Conservation (phyloP, 2,329 filamentous ascomycete species). For the Karstenula rhodostoma region DNA sequence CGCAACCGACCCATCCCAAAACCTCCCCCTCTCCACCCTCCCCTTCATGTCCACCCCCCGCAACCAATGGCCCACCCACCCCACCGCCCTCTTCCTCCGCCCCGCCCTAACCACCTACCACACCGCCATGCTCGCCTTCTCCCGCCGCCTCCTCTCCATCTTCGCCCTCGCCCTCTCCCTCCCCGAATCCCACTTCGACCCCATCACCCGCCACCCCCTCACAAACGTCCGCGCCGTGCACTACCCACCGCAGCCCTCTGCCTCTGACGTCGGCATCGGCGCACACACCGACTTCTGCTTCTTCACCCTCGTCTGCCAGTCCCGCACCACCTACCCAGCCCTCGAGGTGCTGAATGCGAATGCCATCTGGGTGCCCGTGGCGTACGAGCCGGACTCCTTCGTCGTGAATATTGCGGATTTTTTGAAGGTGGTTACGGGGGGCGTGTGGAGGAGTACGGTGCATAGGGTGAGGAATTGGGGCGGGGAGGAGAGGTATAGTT, state of each 20-base stretch:
- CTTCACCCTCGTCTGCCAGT: constrained; percentile 52
- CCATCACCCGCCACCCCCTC: constrained; percentile 51
- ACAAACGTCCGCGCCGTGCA: constrained; percentile 53
- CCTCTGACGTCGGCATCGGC: constrained; percentile 49
- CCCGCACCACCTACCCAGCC: constrained; percentile 31
- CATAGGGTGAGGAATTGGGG: constrained; percentile 52
- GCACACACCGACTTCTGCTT: constrained; percentile 55
- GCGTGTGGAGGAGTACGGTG: constrained; percentile 51
- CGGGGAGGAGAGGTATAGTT: constrained; percentile 50
- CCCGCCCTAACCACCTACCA: constrained; percentile 43
- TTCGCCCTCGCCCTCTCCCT: constrained; percentile 52
- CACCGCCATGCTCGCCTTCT: constrained; percentile 40
- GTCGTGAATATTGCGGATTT: constrained; percentile 55
- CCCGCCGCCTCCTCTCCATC: constrained; percentile 43
- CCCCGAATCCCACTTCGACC: constrained; percentile 50
- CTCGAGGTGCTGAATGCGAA: constrained; percentile 55
- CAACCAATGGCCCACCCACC: constrained; percentile 44
- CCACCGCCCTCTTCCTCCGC: constrained; percentile 38
- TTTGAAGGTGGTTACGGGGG: constrained; percentile 53
- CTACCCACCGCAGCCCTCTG: constrained; percentile 48
- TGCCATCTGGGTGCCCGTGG: constrained; percentile 52
- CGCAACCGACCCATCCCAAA: constrained; percentile 43
- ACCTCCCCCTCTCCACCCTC: constrained; percentile 21
- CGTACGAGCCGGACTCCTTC: constrained; percentile 45
- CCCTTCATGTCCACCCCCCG: constrained; percentile 26